Evolutionary conservation across 495 filamentous ascomycete species (phyloP).

Genomic region (Aspergillus sparsus): DNA sequence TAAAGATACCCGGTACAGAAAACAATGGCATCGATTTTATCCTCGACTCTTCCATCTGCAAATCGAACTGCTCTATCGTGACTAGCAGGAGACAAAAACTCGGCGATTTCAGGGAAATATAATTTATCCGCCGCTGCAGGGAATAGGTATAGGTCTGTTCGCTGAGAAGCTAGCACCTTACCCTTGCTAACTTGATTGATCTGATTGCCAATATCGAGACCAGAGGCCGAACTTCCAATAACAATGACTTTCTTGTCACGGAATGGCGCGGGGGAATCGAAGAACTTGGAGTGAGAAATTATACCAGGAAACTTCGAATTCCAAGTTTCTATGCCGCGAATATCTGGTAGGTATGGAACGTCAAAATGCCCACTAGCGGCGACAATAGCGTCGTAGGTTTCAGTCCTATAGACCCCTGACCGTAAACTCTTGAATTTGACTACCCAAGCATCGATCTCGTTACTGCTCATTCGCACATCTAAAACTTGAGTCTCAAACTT

Average conservation of each 20-base stretch:
- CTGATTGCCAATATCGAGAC: conserved; percentile 76
- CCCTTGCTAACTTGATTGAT: conserved; percentile 56
- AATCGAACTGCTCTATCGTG: conserved; percentile 53
- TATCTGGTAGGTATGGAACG: conserved; percentile 67
- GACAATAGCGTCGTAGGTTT: conserved; percentile 70
- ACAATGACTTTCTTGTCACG: conserved; percentile 67
- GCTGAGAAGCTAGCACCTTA: conserved; percentile 55
- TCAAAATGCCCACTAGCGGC: conserved; percentile 83
- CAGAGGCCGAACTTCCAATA: conserved; percentile 77
- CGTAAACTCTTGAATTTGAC: conserved; percentile 41
- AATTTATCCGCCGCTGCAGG: conserved; percentile 40
- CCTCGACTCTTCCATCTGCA: conserved; percentile 50
- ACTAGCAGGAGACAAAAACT: conserved; percentile 50
- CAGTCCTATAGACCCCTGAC: conserved; percentile 35
- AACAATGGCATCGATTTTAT: conserved; percentile 55
- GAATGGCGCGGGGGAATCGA: conserved; percentile 62
- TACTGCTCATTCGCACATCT: conserved; percentile 50
- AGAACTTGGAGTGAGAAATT: conserved; percentile 82
- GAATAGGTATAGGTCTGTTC: conserved; percentile 44
- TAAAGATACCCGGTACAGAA: conserved; percentile 63
- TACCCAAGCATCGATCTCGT: conserved; percentile 22
- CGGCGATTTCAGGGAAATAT: conserved; percentile 59
- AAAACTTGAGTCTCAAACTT: conserved; percentile 59
- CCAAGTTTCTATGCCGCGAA: conserved; percentile 59
- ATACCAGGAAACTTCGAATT: conserved; percentile 58